Conservation (phyloP, 441 rosid genomes). For the Pelargonium citronellum region DNA sequence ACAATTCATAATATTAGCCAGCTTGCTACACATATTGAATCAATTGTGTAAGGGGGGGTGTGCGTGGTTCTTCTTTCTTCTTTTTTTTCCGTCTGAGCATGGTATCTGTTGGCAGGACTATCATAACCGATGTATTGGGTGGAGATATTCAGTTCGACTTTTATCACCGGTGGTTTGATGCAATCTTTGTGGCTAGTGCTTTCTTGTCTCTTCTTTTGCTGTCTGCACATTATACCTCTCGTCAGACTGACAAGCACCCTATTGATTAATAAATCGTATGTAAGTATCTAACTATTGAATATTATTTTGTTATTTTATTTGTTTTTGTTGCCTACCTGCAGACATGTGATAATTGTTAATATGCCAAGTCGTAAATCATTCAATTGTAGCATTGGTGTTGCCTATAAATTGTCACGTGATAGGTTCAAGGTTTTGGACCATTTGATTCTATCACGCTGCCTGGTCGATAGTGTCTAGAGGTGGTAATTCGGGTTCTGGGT, state of each 20-base stretch:
- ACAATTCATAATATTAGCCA: too few species aligned
- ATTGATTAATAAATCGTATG: constrained; percentile 49
- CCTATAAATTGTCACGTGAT: too few species aligned
- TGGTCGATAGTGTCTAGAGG: too few species aligned
- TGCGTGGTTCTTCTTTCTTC: too few species aligned
- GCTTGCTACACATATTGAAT: too few species aligned
- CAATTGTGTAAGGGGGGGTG: too few species aligned
- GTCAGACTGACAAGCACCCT: constrained; percentile 92
- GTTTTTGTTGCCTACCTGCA: background rate
- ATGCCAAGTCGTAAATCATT: too few species aligned
- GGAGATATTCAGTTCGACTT: constrained; percentile 98
- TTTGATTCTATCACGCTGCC: too few species aligned
- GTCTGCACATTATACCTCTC: constrained; percentile 93
- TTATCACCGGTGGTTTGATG: constrained; percentile 98
- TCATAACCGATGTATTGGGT: constrained; percentile 90
- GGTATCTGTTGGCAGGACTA: constrained; percentile 56
- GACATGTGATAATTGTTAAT: background rate
- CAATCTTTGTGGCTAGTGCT: constrained; percentile 94
- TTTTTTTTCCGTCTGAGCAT: constrained; percentile 9
- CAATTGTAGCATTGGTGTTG: too few species aligned
- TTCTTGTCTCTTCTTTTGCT: constrained; percentile 88
- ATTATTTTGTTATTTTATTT: background rate
- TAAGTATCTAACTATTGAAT: constrained; percentile 23
- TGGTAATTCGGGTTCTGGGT: too few species aligned
- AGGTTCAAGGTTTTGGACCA: too few species aligned